Conservation (phyloP, 2,329 filamentous ascomycete genomes). For the Mycosphaerelloides madeirae region DNA sequence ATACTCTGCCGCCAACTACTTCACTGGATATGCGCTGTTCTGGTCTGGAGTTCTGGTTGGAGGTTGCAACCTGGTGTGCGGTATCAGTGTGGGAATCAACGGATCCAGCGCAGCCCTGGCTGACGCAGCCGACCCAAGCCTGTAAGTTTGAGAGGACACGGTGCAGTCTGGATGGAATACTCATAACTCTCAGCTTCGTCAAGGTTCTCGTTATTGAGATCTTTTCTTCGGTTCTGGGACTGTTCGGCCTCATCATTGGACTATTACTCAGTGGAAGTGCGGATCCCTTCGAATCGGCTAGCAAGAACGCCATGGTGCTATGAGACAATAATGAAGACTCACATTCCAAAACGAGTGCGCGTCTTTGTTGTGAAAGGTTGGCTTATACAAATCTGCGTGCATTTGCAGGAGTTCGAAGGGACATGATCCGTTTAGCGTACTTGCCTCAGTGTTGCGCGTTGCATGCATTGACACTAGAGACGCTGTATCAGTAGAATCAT, state of each 20-base stretch:
- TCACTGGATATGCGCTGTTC: constrained; percentile 92
- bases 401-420: background rate
- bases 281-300: constrained; percentile 55
- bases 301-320: too few relatives aligned
- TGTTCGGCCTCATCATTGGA: constrained; percentile 94
- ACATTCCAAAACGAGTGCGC: too few relatives aligned
- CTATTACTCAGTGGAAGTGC: constrained; percentile 84
- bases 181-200: constrained; percentile 65
- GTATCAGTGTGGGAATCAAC: constrained; percentile 95
- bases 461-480: too few relatives aligned
- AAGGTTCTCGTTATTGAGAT: constrained; percentile 99
- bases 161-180: background rate
- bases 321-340: too few relatives aligned
- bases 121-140: constrained; percentile 83
- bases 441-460: too few relatives aligned
- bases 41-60: constrained; percentile 94
- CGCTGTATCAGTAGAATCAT: too few relatives aligned
- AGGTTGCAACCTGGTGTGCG: constrained; percentile 91
- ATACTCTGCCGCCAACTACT: constrained; percentile 76
- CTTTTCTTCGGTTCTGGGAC: constrained; percentile 93
- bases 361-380: too few relatives aligned
- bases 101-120: constrained; percentile 93
- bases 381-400: background rate
- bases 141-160: constrained; percentile 56
- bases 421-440: too few relatives aligned